Base-by-base conservation (phyloP, 306 rosid species). In the Luffa acutangula region DNA sequence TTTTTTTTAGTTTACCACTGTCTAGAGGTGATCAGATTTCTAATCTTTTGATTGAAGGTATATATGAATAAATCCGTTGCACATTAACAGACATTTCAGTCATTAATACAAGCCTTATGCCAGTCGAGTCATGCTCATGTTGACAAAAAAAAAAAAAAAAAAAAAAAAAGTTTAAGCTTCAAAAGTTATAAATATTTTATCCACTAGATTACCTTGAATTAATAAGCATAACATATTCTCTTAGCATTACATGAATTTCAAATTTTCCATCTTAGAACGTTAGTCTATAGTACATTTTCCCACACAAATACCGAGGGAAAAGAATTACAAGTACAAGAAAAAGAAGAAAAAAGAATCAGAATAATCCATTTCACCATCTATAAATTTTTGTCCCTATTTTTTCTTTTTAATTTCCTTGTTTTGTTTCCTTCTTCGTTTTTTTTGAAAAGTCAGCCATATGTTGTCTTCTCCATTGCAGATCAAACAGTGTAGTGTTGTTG, bases 401-500 rank as follows among this genome's bases (percentile, higher is more conserved):
- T 75, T 8, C 49, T 45, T 78, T 33, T 49, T 17, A 25, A 25
- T 34, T 57, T 49, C 6, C 25, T 4, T 1, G 0, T 21, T 34
- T 6, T 62, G 4, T 62, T 56, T 66, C 6, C 43, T 31, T 15
- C 59, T 51, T 51, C 41, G 3, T 51, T 48, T 51, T 49, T 25
- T 62, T 46, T 72, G 75, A 42, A 18, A 69, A 69, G 58, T 25
- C 59, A 72, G 75, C 75, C 75, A 5, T 9, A 25, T 72, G 41
- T 72, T 54, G 54, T 48, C 63, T 18, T 21, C 76, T 70, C 75
- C 39, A 70, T 21, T 6, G 11, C n/a, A 70, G 20, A 31, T 71
- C 73, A 84, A 9, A 84, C 82, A 18, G 87, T 81, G 80, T 84
- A 81, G 54, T 84, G 82, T 20, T 84, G 87, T 46, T 84, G 82